Base-by-base conservation (phyloP, 108 stramenopile genomes). In the Seminavis robusta region DNA sequence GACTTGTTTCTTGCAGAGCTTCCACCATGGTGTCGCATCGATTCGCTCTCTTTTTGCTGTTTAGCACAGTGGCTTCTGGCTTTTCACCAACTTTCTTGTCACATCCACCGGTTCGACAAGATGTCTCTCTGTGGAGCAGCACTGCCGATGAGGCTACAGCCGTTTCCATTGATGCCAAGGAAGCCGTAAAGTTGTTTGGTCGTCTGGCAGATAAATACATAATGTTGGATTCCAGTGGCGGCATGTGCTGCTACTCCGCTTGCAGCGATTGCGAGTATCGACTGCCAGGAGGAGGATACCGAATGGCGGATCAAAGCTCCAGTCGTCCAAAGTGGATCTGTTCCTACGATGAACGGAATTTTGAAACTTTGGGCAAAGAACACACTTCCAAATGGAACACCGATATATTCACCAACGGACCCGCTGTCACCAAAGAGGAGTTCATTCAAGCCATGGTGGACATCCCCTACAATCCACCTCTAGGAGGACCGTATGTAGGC, bases 131-230 rank as follows among this genome's bases (percentile, higher is more conserved):
- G n/a, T n/a, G n/a, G n/a, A n/a, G n/a, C n/a, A n/a, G n/a, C n/a
- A n/a, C 16, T 29, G 39, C 34, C 36, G 52, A 59, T 27, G 38
- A 9, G n/a, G n/a, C n/a, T n/a, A n/a, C n/a, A n/a, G n/a, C n/a
- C n/a, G 7, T 49, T 29, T 1, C 53, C 31, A 75, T 80, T 3
- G 82, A 83, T 33, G 84, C 84, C 0, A 86, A 85, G 52, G 89
- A 91, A 53, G 80, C 75, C 2, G 86, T 92, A 37, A 85, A 85
- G 62, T 8, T 92, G 4, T 92, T 92, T 57, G 90, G 90, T 31
- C 57, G 90, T 29, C 50, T 92, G 33, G 90, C 90, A 4, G 90
- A 92, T 69, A 92, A 88, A 42, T 92, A 92, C 52, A 88, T 92
- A 32, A 76, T 91, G 85, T 49, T 87, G 28, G 89, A 91, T 47